These are phyloP conservation scores for Parascedosporium putredinis DNA, from an alignment of 2,329 filamentous ascomycete genomes.

Conservation along the genomic window DNA sequence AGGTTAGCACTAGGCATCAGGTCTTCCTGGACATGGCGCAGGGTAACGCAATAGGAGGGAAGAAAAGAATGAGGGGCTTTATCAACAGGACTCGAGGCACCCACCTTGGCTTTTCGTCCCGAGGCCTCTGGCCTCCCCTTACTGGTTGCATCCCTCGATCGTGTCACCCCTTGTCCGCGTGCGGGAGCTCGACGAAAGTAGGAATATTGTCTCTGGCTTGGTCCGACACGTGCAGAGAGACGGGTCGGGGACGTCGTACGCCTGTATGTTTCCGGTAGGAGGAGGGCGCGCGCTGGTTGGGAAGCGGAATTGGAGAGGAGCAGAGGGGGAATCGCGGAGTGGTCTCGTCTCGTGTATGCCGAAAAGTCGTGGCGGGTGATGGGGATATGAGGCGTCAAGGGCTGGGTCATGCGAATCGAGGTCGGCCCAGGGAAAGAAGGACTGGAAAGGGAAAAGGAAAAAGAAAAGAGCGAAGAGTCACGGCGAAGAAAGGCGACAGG, in stretches of 20 bases:
- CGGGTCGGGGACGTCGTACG: too few species aligned
- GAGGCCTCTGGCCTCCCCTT: constrained; percentile 47
- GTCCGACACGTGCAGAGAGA: neutral
- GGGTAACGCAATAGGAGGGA: too few species aligned
- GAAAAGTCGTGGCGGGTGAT: too few species aligned
- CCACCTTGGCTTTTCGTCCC: constrained; percentile 51
- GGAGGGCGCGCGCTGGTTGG: neutral
- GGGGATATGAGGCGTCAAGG: neutral
- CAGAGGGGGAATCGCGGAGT: too few species aligned
- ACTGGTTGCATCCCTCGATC: constrained; percentile 38
- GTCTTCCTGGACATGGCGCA: too few species aligned
- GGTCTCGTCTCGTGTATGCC: too few species aligned
- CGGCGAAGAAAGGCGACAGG: too few species aligned
- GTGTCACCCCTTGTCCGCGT: too few species aligned
- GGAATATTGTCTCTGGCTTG: neutral
- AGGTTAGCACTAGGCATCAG: constrained; percentile 13
- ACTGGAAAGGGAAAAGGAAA: neutral
- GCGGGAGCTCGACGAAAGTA: neutral
- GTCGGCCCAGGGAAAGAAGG: neutral
- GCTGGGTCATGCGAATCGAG: neutral
- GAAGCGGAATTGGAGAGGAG: too few species aligned
- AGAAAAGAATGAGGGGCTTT: too few species aligned
- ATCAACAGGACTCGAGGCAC: too few species aligned
- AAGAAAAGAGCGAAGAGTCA: neutral
- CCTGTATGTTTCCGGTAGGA: too few species aligned